Conservation (phyloP, 768 basidiomycete genomes). For the Russula dissimulans region DNA sequence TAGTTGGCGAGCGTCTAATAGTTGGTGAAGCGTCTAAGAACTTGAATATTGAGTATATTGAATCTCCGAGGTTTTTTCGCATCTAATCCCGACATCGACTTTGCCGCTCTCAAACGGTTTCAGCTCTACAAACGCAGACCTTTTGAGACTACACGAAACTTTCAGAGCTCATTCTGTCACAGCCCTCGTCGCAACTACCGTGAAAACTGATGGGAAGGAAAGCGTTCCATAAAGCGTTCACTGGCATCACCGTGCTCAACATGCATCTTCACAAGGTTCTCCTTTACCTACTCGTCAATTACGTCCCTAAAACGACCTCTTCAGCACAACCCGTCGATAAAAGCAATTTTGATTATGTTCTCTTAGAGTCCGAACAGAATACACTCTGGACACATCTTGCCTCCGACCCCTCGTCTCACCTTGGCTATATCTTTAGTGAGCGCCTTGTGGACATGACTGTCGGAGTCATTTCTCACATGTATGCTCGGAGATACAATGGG, state of each 20-base stretch:
- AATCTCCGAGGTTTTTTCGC: slow-evolving; percentile 96
- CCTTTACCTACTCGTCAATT: background rate
- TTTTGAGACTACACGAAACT: slow-evolving; percentile 63
- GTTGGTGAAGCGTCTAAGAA: no score
- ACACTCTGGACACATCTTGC: slow-evolving; percentile 45
- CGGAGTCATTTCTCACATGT: slow-evolving; percentile 87
- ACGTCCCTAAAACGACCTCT: background rate
- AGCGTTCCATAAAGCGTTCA: slow-evolving; percentile 85
- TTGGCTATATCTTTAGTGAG: slow-evolving; percentile 82
- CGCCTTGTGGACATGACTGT: slow-evolving; percentile 93
- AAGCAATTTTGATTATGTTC: slow-evolving; percentile 60
- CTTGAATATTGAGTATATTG: no score
- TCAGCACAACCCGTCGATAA: slow-evolving; percentile 67
- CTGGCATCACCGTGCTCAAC: slow-evolving; percentile 83
- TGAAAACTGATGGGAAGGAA: slow-evolving; percentile 85
- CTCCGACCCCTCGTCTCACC: slow-evolving; percentile 37
- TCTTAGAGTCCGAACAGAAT: slow-evolving; percentile 48
- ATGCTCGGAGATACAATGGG: slow-evolving; percentile 80
- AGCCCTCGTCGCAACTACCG: slow-evolving; percentile 76
- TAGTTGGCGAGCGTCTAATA: no score
- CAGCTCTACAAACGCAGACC: slow-evolving; percentile 71
- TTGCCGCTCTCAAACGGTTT: slow-evolving; percentile 74
- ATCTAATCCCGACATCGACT: slow-evolving; percentile 73
- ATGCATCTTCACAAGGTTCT: slow-evolving; percentile 56
- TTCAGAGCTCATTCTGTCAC: slow-evolving; percentile 67